Evolutionary conservation across 495 filamentous ascomycete genomes (phyloP), one percentile per base, ranked within the genome.

Genomic region (Hyaloscypha finlandica): DNA sequence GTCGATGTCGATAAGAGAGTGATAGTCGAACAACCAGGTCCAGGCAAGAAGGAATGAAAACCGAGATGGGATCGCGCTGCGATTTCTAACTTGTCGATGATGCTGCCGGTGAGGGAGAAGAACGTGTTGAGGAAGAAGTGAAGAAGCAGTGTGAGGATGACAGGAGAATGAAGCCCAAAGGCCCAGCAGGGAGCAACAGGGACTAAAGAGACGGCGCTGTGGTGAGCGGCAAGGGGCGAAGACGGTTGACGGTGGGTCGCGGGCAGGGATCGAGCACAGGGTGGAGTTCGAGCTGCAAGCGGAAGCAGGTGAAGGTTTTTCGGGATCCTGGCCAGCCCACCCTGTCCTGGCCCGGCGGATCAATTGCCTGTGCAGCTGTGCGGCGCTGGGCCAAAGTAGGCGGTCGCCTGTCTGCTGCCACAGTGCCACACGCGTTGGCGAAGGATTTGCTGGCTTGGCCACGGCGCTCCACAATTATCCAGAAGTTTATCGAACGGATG

Each of bases 41-140:
- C 74, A 74, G 66, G 74, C 70, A 76, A 68, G 72, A 79, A 74
- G 77, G 80, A 80, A 73, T 77, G 77, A 70, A 74, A 25, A 32
- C 8, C 32, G 57, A 31, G 20, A 61, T 58, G 42, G 42, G 51
- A 42, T 62, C 61, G 69, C 67, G 64, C 66, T 48, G 66, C 70
- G 22, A 67, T 66, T 75, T 75, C 25, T 33, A 56, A 25, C 73
- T 67, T 32, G 72, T 65, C 52, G 67, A 70, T 52, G 63, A 63
- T 42, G 71, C 71, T 71, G 69, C 67, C 64, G 68, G 73, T 42
- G 59, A 29, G 32, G 29, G 33, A 78, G 79, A 79, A 76, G 74
- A 72, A 71, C 67, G 72, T 71, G 72, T 75, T 72, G 76, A 70
- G 66, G 72, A 48, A 70, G 64, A 69, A 76, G 61, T 56, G 6